Conservation (phyloP, 805 yeast genomes). For the Barnettozyma californica region DNA sequence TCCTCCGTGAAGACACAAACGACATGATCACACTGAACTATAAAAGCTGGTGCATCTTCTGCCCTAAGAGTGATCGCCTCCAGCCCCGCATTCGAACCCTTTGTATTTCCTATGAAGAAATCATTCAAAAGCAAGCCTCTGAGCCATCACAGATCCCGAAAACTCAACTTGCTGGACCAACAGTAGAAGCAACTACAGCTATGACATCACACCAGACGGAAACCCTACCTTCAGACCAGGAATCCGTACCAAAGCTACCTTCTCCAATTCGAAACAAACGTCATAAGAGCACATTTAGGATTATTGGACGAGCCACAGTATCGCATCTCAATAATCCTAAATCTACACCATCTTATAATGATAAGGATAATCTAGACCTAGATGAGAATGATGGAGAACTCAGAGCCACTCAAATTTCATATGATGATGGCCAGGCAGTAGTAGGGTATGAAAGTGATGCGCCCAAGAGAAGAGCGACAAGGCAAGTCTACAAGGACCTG, state of each 20-base stretch:
- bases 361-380: slow-evolving; percentile 3
- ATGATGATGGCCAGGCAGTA: slow-evolving; percentile 6
- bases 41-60: slow-evolving; percentile 51
- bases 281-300: slow-evolving; percentile 35
- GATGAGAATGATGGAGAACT: slow-evolving; percentile 2
- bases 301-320: slow-evolving; percentile 38
- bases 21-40: slow-evolving; percentile 33
- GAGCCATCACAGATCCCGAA: slow-evolving; percentile 1
- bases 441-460: neutral
- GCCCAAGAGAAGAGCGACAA: slow-evolving; percentile 15
- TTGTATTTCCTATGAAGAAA: neutral
- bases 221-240: neutral
- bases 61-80: slow-evolving; percentile 32
- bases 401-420: slow-evolving; percentile 11
- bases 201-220: neutral
- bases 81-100: slow-evolving; percentile 22
- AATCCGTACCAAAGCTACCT: slow-evolving; percentile 36
- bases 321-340: slow-evolving; percentile 27
- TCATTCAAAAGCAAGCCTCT: neutral
- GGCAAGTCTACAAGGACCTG: slow-evolving; percentile 19
- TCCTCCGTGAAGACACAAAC: slow-evolving; percentile 32
- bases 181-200: neutral
- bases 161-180: neutral
- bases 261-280: slow-evolving; percentile 47
- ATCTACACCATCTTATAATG: neutral